Evolutionary conservation across 2,329 filamentous ascomycete species (phyloP).

Genomic region (Hymenoscyphus fraxineus): DNA sequence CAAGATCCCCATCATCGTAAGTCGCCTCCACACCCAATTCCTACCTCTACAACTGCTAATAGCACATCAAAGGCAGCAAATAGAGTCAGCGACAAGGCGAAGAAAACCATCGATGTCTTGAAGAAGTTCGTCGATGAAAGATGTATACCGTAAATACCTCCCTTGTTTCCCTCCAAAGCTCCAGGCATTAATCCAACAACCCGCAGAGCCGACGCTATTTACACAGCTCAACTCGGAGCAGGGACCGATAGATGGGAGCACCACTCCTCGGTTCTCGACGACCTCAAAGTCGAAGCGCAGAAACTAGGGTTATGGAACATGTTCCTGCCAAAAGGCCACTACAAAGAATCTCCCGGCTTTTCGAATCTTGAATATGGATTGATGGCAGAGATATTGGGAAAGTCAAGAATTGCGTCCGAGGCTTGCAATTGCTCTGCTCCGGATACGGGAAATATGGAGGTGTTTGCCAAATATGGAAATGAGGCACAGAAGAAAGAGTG

Average conservation of each 20-base stretch:
- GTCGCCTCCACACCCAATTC: constrained; percentile 18
- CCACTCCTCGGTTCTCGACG: constrained; percentile 79
- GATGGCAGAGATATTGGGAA: constrained; percentile 94
- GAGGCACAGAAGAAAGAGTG: constrained; percentile 80
- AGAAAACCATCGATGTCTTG: constrained; percentile 79
- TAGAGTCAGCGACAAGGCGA: constrained; percentile 76
- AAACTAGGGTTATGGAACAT: constrained; percentile 94
- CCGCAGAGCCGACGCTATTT: constrained; percentile 69
- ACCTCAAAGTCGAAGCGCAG: constrained; percentile 79
- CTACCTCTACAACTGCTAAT: constrained; percentile 16
- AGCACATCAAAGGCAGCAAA: constrained; percentile 26
- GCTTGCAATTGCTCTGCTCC: constrained; percentile 88
- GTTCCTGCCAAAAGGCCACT: constrained; percentile 93
- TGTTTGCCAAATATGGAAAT: constrained; percentile 85
- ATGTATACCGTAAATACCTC: constrained; percentile 65
- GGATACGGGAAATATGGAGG: constrained; percentile 95
- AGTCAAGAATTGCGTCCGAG: constrained; percentile 77
- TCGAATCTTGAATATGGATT: constrained; percentile 95
- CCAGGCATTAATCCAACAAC: constrained; percentile 18
- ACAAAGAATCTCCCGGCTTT: constrained; percentile 91
- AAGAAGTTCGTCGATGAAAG: constrained; percentile 97
- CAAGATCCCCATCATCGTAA: constrained; percentile 46
- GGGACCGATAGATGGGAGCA: constrained; percentile 74
- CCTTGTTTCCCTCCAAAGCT: neutral
- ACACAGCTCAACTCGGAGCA: constrained; percentile 71